Percentiles rank a stretch among this genome's conserved stretches.
Conservation (phyloP, 2,329 filamentous ascomycete genomes). For the Lecanicillium sp. region DNA sequence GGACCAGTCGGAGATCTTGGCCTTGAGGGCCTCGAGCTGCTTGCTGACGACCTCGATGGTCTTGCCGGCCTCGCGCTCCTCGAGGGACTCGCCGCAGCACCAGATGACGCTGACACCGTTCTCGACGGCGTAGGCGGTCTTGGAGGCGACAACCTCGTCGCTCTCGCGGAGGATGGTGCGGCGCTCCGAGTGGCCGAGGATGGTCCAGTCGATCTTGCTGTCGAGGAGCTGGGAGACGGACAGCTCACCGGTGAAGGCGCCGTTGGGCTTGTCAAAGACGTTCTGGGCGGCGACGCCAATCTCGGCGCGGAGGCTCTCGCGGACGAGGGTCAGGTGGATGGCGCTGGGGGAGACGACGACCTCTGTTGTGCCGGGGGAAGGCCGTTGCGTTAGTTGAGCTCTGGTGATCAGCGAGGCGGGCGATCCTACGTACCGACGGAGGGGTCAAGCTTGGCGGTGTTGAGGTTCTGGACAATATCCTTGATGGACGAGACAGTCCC, state of each 20-base stretch:
- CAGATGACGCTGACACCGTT: slow-evolving; percentile 86
- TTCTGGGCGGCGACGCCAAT: slow-evolving; percentile 92
- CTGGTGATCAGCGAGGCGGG: slow-evolving; percentile 2
- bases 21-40: slow-evolving; percentile 78
- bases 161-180: slow-evolving; percentile 82
- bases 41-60: slow-evolving; percentile 79
- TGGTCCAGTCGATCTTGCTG: slow-evolving; percentile 77
- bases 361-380: slow-evolving; percentile 47
- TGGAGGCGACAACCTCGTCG: slow-evolving; percentile 78
- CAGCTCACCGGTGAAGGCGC: slow-evolving; percentile 96
- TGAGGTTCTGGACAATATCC: slow-evolving; percentile 83
- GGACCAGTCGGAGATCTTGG: slow-evolving; percentile 74
- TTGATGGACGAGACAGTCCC: slow-evolving; percentile 84
- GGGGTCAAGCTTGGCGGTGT: slow-evolving; percentile 72
- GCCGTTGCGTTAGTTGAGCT: neutral
- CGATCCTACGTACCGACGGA: slow-evolving; percentile 54
- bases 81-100: slow-evolving; percentile 93
- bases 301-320: slow-evolving; percentile 65
- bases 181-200: slow-evolving; percentile 93
- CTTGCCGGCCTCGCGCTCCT: slow-evolving; percentile 79
- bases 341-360: slow-evolving; percentile 88
- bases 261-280: slow-evolving; percentile 93
- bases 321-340: slow-evolving; percentile 83
- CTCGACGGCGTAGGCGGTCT: slow-evolving; percentile 89
- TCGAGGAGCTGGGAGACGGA: slow-evolving; percentile 87